A percentile compares a stretch with the other conserved stretches of the same genome.
phyloP scores from a whole-genome alignment of 2,329 filamentous ascomycete species.

The Macroventuria anomochaeta region DNA sequence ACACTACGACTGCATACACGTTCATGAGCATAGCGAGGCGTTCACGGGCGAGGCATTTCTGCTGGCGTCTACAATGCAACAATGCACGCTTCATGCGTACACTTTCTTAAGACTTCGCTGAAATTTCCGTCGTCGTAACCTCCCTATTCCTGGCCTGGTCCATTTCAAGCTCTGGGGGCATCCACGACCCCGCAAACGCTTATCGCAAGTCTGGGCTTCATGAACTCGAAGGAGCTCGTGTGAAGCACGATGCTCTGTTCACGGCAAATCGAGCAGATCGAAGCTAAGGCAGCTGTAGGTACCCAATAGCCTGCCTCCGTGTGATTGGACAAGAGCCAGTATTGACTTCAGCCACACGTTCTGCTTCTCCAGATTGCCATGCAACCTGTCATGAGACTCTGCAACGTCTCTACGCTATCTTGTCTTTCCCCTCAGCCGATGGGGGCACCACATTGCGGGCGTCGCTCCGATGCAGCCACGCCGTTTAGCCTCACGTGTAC shows the following conservation, averaged over 20 bases:
- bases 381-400: not conserved
- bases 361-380: not conserved
- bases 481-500: not conserved
- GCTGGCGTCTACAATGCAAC: not conserved
- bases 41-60: not conserved
- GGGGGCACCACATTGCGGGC: not conserved
- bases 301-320: not conserved
- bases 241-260: not conserved
- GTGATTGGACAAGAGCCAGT: not conserved
- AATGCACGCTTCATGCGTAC: not conserved
- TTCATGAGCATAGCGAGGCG: constrained; percentile 8
- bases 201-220: not conserved
- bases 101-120: not conserved
- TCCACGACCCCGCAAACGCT: not conserved
- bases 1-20: not conserved
- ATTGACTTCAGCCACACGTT: not conserved
- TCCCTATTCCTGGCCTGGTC: too few relatives aligned
- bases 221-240: too few relatives aligned
- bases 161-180: not conserved
- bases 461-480: not conserved
- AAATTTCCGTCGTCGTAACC: not conserved
- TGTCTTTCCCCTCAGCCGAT: too few relatives aligned
- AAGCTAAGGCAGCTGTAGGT: not conserved
- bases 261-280: not conserved
- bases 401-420: not conserved